Percentiles rank a stretch among this genome's conserved stretches.
These are phyloP conservation scores for Solanum pinnatisectum DNA, from an alignment of 257 asterid species.

Conservation along the genomic window DNA sequence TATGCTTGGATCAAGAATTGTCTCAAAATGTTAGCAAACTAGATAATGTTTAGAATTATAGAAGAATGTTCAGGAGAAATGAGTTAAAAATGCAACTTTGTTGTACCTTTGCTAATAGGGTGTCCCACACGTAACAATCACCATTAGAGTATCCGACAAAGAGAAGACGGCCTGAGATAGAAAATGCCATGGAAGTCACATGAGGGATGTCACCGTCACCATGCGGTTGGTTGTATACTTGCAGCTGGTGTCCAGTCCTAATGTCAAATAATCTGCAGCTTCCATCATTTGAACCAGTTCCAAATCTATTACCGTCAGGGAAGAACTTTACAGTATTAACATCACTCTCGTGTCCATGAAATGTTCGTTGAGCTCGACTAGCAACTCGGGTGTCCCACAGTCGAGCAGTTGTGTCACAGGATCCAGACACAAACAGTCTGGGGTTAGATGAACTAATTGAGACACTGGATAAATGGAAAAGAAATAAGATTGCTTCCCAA, in stretches of 20 bases:
- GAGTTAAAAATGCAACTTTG: not conserved
- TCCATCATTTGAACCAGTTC: slow-evolving; percentile 94
- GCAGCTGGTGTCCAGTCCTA: slow-evolving; percentile 98
- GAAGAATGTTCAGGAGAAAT: not conserved
- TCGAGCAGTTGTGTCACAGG: slow-evolving; percentile 92
- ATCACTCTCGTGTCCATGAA: slow-evolving; percentile 88
- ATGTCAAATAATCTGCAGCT: slow-evolving; percentile 86
- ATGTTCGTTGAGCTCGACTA: slow-evolving; percentile 92
- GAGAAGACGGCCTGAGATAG: slow-evolving; percentile 89
- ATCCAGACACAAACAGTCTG: slow-evolving; percentile 87
- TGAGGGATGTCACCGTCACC: slow-evolving; percentile 54
- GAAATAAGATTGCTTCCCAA: not conserved
- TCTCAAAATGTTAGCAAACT: not conserved
- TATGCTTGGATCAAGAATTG: not conserved
- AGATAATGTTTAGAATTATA: not conserved
- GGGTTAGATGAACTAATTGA: slow-evolving; percentile 76
- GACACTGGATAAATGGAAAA: slow-evolving; percentile 42
- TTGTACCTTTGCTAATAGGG: slow-evolving; percentile 82
- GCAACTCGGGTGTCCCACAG: slow-evolving; percentile 98
- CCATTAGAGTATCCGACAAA: slow-evolving; percentile 80
- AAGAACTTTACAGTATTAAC: slow-evolving; percentile 88
- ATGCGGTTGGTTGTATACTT: slow-evolving; percentile 71
- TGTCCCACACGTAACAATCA: slow-evolving; percentile 93
- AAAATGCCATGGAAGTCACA: slow-evolving; percentile 87
- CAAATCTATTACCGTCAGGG: slow-evolving; percentile 91